These are phyloP conservation scores for Aureobasidium sp. DNA, from an alignment of 2,329 filamentous ascomycete species.

Conservation along the genomic window DNA sequence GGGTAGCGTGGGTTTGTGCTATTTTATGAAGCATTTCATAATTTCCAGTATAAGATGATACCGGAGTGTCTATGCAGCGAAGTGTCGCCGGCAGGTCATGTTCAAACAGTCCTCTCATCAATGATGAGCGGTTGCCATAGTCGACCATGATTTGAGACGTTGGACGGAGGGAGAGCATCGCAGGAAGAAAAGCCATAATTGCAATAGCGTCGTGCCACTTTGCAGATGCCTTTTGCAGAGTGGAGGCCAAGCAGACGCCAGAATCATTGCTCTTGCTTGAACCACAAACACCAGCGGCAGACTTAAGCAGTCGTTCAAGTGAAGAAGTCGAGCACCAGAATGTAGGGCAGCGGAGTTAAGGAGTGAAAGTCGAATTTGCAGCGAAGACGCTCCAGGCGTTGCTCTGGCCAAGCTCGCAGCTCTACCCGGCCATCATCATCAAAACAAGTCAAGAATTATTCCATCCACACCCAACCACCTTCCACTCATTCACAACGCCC, in stretches of 20 bases:
- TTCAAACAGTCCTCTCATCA: background rate
- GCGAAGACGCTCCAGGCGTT: background rate
- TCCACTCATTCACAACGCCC: background rate
- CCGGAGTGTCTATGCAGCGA: background rate
- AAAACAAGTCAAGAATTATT: conserved; percentile 7
- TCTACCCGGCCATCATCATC: conserved; percentile 9
- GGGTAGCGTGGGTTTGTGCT: background rate
- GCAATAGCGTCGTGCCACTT: background rate
- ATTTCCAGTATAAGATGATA: background rate
- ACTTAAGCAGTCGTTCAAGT: background rate
- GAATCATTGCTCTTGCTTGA: background rate
- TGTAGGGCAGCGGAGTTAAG: background rate
- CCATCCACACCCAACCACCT: background rate
- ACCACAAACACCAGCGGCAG: background rate
- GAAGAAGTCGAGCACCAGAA: background rate
- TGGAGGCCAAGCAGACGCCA: background rate
- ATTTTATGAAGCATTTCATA: background rate
- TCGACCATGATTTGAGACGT: background rate
- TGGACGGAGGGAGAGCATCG: background rate
- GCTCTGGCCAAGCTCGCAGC: conserved; percentile 3
- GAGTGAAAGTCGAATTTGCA: background rate
- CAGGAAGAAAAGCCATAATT: background rate
- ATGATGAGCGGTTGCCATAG: background rate
- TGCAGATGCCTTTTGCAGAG: background rate
- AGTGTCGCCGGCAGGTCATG: background rate